Conservation (phyloP, 2,329 filamentous ascomycete species). For the Diaporthe nobilis region DNA sequence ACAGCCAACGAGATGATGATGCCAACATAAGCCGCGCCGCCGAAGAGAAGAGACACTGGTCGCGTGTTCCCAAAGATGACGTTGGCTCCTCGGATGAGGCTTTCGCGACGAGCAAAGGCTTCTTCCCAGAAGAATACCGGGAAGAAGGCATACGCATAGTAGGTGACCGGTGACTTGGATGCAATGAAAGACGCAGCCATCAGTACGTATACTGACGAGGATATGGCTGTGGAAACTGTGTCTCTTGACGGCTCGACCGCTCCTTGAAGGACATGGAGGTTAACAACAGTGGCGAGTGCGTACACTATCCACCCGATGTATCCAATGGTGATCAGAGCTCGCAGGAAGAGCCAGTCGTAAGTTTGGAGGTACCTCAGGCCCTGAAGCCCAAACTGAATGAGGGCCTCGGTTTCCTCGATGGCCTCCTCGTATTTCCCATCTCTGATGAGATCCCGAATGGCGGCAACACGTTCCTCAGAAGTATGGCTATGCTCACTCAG, state of each 20-base stretch:
- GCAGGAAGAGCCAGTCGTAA: constrained; percentile 97
- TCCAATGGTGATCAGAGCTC: constrained; percentile 88
- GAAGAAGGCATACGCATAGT: constrained; percentile 94
- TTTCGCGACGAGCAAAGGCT: constrained; percentile 82
- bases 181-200: constrained; percentile 85
- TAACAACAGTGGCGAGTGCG: constrained; percentile 88
- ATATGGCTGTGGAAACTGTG: constrained; percentile 71
- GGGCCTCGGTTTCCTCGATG: constrained; percentile 81
- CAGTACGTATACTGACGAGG: constrained; percentile 81
- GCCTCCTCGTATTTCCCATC: constrained; percentile 79
- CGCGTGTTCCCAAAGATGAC: constrained; percentile 76
- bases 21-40: constrained; percentile 77
- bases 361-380: constrained; percentile 96
- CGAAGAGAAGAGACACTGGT: constrained; percentile 65
- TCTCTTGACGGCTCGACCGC: constrained; percentile 75
- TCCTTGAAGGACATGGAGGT: constrained; percentile 86
- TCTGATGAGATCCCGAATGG: constrained; percentile 78
- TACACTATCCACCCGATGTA: constrained; percentile 98
- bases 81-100: constrained; percentile 75
- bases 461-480: constrained; percentile 75
- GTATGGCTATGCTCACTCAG: constrained; percentile 75
- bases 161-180: constrained; percentile 84
- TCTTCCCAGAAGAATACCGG: constrained; percentile 98
- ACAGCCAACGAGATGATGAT: constrained; percentile 87
- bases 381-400: constrained; percentile 83